Conservation (phyloP, 257 asterid species). For the Craterostigma plantagineum region DNA sequence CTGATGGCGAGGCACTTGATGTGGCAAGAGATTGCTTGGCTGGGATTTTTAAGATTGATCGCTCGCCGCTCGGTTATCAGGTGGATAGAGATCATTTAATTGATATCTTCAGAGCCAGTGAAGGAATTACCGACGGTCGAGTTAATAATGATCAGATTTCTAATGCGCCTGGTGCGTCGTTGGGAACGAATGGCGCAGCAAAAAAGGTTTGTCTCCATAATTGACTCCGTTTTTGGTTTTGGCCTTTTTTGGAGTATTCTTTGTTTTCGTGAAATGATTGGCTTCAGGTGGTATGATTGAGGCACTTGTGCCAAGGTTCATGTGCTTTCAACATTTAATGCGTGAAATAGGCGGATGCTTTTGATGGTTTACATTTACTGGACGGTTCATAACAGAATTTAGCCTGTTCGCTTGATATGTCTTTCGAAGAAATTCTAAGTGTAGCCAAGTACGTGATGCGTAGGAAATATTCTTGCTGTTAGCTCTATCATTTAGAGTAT, state of each 20-base stretch:
- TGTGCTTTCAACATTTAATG: too few species aligned
- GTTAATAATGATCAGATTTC: constrained; percentile 14
- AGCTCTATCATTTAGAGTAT: too few species aligned
- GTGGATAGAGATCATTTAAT: constrained; percentile 29
- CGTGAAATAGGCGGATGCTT: too few species aligned
- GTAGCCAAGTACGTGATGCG: too few species aligned
- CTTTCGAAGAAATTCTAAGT: too few species aligned
- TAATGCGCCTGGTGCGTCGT: constrained; percentile 24
- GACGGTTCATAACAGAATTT: too few species aligned
- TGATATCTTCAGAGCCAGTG: constrained; percentile 36
- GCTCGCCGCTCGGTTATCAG: constrained; percentile 20
- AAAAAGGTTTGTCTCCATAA: constrained; percentile 12
- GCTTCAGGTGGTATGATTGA: neutral
- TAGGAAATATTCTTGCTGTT: too few species aligned
- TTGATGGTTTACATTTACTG: too few species aligned
- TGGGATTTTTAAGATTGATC: constrained; percentile 56
- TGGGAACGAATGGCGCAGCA: constrained; percentile 15
- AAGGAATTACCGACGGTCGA: constrained; percentile 6
- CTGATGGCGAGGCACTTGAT: constrained; percentile 51
- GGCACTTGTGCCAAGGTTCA: too few species aligned
- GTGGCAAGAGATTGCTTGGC: constrained; percentile 68
- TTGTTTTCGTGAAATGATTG: neutral
- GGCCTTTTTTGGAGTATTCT: neutral
- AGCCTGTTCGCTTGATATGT: too few species aligned
- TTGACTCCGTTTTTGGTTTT: constrained; percentile 12